Conservation (phyloP, 768 basidiomycete genomes). For the Suillus alpinus region DNA sequence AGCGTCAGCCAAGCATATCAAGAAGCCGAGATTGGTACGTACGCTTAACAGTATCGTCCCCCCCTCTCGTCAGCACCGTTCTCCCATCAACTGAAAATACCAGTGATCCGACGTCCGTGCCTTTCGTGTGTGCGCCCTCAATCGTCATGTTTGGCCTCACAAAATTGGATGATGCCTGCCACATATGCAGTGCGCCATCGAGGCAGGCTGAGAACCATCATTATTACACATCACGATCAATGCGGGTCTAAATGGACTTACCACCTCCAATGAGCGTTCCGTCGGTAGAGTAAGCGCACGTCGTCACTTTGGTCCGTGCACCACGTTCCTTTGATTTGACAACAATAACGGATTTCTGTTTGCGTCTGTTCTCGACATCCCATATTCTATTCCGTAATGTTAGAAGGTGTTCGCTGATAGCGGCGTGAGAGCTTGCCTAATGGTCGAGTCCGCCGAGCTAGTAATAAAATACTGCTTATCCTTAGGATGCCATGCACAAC, state of each 20-base stretch:
- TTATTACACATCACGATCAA: constrained; percentile 1
- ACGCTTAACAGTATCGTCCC: constrained; percentile 96
- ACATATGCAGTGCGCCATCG: constrained; percentile 92
- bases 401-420: background rate
- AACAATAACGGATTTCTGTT: constrained; percentile 94
- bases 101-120: constrained; percentile 82
- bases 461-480: constrained; percentile 85
- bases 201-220: constrained; percentile 59
- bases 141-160: constrained; percentile 84
- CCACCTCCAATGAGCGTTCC: constrained; percentile 89
- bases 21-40: constrained; percentile 34
- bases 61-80: constrained; percentile 84
- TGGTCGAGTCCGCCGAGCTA: constrained; percentile 91
- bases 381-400: constrained; percentile 64
- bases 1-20: constrained; percentile 5
- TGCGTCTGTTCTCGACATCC: constrained; percentile 89
- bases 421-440: constrained; percentile 55
- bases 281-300: constrained; percentile 86
- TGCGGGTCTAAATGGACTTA: constrained; percentile 35
- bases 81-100: constrained; percentile 87
- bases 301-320: constrained; percentile 85
- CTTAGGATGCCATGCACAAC: constrained; percentile 92
- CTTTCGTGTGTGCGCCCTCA: constrained; percentile 85
- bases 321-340: constrained; percentile 96
- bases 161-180: constrained; percentile 91